These are phyloP conservation scores for Aspergillus nidulans DNA, from an alignment of 495 filamentous ascomycete species.

Conservation along the genomic window DNA sequence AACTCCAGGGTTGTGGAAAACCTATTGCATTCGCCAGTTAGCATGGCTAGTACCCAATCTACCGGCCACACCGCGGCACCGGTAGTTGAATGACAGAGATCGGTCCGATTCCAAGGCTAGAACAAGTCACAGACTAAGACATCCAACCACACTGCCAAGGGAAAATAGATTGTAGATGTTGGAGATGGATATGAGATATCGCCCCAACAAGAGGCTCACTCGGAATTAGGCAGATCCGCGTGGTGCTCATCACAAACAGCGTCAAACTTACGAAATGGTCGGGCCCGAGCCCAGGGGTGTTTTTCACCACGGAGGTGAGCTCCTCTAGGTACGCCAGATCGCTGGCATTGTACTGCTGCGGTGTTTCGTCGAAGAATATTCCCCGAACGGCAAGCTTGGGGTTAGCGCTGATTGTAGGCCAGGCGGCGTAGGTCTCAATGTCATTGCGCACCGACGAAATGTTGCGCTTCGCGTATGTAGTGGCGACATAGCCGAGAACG, in stretches of 20 bases:
- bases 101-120: slow-evolving; percentile 6
- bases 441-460: slow-evolving; percentile 37
- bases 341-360: slow-evolving; percentile 34
- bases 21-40: slow-evolving; percentile 23
- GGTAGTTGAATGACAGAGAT: background rate
- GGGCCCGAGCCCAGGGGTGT: slow-evolving; percentile 30
- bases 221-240: background rate
- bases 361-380: slow-evolving; percentile 48
- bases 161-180: background rate
- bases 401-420: slow-evolving; percentile 36
- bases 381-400: slow-evolving; percentile 36
- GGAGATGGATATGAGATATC: background rate
- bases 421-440: slow-evolving; percentile 44
- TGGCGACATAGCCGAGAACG: slow-evolving; percentile 53
- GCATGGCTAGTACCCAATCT: slow-evolving; percentile 17
- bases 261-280: slow-evolving; percentile 35
- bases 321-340: slow-evolving; percentile 35
- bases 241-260: slow-evolving; percentile 10
- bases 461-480: slow-evolving; percentile 44
- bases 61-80: slow-evolving; percentile 10
- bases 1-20: slow-evolving; percentile 47
- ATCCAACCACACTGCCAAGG: background rate
- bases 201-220: background rate
- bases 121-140: background rate
- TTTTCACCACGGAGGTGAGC: slow-evolving; percentile 32